Evolutionary conservation across 768 basidiomycete species (phyloP), one percentile per base, ranked within the genome.

Genomic region (Suillus alpinus): DNA sequence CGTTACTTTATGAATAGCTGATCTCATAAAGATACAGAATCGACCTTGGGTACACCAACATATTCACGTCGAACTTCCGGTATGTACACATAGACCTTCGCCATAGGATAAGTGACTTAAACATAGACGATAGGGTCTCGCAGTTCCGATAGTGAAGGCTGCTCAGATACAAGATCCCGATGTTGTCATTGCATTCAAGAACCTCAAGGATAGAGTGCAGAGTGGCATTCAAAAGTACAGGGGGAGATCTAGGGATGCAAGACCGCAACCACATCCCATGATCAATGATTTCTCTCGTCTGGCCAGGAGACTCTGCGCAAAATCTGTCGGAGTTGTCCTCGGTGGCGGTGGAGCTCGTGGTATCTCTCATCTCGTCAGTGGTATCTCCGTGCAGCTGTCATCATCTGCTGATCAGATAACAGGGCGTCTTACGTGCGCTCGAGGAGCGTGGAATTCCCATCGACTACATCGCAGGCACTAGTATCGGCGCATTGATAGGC

Each of bases 301-400:
- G 41, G 97, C 97, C 2, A 79, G 97, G 59, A 77, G 95, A 55
- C 84, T 98, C 40, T 97, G 95, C 69, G 97, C 95, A 14, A 92
- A 88, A 67, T 93, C 92, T 8, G 91, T 98, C 61, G 97, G 95
- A 1, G 77, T 99, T 47, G 95, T 98, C 7, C 83, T 99, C 2
- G 97, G 97, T 20, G 97, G 97, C 6, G 97, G 97, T n/a, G 97
- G 97, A 18, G 97, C 95, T 16, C 83, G 97, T 44, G 97, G 89
- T n/a, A 79, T 91, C 47, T 83, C 87, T 0, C 89, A 92, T 70
- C 74, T 91, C 49, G 84, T 86, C 63, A 56, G 80, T 67, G 56
- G 75, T 79, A 58, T 47, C 59, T 61, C 66, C 56, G 58, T 59
- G 31, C 55, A 60, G 44, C 51, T 4, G 5, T 49, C 47, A 1